These are phyloP conservation scores for Parastagonospora avenae DNA, from an alignment of 2,329 filamentous ascomycete genomes.

Conservation along the genomic window DNA sequence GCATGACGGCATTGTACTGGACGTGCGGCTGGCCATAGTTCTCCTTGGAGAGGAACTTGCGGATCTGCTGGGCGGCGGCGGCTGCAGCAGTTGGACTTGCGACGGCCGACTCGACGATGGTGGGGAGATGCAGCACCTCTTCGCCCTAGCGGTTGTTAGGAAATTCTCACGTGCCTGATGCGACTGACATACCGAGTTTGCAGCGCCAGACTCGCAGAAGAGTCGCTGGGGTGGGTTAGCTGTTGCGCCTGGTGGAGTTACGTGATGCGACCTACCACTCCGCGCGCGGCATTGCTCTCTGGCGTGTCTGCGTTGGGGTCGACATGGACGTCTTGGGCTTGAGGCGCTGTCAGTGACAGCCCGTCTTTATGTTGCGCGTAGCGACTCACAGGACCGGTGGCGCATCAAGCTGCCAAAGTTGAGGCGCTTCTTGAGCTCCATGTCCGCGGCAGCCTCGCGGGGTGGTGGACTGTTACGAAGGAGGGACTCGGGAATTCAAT, in stretches of 20 bases:
- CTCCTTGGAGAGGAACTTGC: slow-evolving; percentile 79
- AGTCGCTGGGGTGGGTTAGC: slow-evolving; percentile 61
- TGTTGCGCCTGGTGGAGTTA: slow-evolving; percentile 3
- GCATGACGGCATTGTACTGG: slow-evolving; percentile 97
- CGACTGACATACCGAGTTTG: slow-evolving; percentile 49
- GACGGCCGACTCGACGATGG: slow-evolving; percentile 93
- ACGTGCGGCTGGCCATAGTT: slow-evolving; percentile 68
- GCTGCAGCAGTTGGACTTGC: slow-evolving; percentile 85
- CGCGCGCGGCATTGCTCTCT: slow-evolving; percentile 68
- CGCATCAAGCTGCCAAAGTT: slow-evolving; percentile 44
- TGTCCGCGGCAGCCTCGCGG: slow-evolving; percentile 20
- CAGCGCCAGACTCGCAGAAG: slow-evolving; percentile 78
- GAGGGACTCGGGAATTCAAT: neutral
- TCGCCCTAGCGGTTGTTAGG: slow-evolving; percentile 64
- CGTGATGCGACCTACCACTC: slow-evolving; percentile 62
- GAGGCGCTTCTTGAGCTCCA: slow-evolving; percentile 49
- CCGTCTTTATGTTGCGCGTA: neutral
- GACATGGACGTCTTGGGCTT: slow-evolving; percentile 35
- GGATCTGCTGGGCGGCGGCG: slow-evolving; percentile 79
- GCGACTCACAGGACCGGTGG: slow-evolving; percentile 33
- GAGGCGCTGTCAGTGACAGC: slow-evolving; percentile 16
- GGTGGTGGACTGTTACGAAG: neutral
- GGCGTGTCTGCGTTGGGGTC: slow-evolving; percentile 61
- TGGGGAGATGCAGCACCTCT: slow-evolving; percentile 89
- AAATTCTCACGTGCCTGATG: neutral